phyloP scores from a whole-genome alignment of 441 rosid species.

The Erysimum pusillum region DNA sequence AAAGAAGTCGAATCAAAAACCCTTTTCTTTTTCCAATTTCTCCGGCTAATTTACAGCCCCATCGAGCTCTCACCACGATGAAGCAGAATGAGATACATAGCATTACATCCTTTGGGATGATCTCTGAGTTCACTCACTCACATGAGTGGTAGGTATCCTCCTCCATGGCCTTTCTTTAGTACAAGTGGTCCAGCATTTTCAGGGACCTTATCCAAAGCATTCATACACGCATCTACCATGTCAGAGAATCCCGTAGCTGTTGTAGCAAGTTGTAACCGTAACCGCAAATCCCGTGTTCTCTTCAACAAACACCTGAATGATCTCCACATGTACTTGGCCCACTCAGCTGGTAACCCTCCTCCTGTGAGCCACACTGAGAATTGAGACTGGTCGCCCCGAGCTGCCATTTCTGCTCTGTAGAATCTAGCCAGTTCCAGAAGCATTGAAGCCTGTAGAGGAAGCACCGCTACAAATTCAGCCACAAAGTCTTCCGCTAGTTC shows the following conservation, averaged over 20 bases:
- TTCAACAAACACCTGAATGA: constrained; percentile 92
- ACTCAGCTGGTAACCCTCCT: constrained; percentile 93
- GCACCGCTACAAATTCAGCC: constrained; percentile 94
- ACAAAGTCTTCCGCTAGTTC: constrained; percentile 91
- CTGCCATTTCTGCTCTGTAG: constrained; percentile 88
- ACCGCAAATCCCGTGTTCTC: constrained; percentile 84
- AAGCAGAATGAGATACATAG: constrained; percentile 26
- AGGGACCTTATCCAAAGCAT: constrained; percentile 80
- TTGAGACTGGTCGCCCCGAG: constrained; percentile 95
- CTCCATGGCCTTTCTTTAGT: constrained; percentile 92
- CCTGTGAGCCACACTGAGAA: constrained; percentile 97
- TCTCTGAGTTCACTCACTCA: constrained; percentile 49
- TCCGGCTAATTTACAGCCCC: constrained; percentile 35
- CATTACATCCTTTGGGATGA: constrained; percentile 28
- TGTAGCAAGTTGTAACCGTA: constrained; percentile 81
- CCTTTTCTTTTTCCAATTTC: not conserved
- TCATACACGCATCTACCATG: constrained; percentile 66
- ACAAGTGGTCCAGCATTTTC: constrained; percentile 84
- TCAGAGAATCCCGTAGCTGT: constrained; percentile 87
- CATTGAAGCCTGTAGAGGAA: constrained; percentile 93
- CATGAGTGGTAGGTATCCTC: constrained; percentile 96
- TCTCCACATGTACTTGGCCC: constrained; percentile 94
- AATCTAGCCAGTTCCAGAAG: constrained; percentile 89
- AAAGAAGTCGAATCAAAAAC: constrained; percentile 9
- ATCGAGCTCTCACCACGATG: constrained; percentile 33